phyloP scores from a whole-genome alignment of 306 rosid genomes.

The Cucurbita pepo region DNA sequence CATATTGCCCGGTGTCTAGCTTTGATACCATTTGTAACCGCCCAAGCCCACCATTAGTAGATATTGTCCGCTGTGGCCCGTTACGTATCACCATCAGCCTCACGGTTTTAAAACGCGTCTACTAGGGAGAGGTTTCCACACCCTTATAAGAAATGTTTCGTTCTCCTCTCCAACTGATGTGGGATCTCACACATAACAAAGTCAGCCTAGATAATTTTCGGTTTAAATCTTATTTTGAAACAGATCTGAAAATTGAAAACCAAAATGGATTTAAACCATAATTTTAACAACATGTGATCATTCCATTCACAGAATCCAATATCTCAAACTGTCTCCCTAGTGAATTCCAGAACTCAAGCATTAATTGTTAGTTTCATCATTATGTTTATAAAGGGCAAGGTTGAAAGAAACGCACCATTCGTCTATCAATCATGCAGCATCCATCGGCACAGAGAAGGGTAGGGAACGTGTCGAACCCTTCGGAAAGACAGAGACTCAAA shows the following conservation, averaged over 20 bases:
- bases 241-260: not conserved
- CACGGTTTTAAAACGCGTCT: too few relatives aligned
- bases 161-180: too few relatives aligned
- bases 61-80: too few relatives aligned
- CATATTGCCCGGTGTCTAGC: too few relatives aligned
- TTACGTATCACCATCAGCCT: too few relatives aligned
- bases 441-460: slow-evolving; percentile 92
- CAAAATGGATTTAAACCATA: not conserved
- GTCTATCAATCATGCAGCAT: slow-evolving; percentile 92
- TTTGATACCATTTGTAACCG: too few relatives aligned
- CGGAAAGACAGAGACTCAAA: slow-evolving; percentile 74
- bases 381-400: not conserved
- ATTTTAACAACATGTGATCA: not conserved
- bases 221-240: not conserved
- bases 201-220: not conserved
- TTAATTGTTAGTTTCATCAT: not conserved
- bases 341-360: not conserved
- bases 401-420: slow-evolving; percentile 59
- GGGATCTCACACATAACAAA: not conserved
- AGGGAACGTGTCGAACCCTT: slow-evolving; percentile 92
- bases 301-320: not conserved
- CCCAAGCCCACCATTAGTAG: too few relatives aligned
- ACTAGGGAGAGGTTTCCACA: too few relatives aligned
- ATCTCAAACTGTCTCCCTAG: not conserved
- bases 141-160: too few relatives aligned